phyloP scores from a whole-genome alignment of 441 rosid species.

The Euphorbia celastroides region DNA sequence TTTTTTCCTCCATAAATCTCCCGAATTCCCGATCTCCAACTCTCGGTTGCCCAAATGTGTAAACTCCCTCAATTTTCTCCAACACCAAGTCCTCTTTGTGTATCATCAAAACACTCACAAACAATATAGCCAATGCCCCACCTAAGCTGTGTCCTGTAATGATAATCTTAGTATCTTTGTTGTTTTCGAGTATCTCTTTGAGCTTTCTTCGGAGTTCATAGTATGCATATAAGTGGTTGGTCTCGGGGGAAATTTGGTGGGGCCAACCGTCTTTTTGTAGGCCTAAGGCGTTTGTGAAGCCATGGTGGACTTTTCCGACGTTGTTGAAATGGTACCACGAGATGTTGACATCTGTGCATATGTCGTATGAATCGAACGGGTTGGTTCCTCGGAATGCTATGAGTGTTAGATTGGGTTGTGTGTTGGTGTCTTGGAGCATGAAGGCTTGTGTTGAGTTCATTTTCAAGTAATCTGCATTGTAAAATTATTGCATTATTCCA shows the following conservation, averaged over 20 bases:
- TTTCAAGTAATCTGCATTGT: slow-evolving; percentile 33
- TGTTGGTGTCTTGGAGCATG: slow-evolving; percentile 38
- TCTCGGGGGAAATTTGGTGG: slow-evolving; percentile 12
- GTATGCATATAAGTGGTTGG: slow-evolving; percentile 39
- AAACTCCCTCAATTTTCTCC: slow-evolving; percentile 58
- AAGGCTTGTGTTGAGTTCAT: slow-evolving; percentile 49
- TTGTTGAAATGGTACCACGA: slow-evolving; percentile 55
- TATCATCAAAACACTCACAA: slow-evolving; percentile 40
- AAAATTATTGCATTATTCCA: neutral
- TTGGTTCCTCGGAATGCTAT: slow-evolving; percentile 75
- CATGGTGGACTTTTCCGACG: slow-evolving; percentile 53
- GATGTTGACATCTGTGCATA: slow-evolving; percentile 53
- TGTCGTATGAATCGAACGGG: slow-evolving; percentile 48
- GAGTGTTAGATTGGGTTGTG: slow-evolving; percentile 40
- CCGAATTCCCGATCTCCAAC: slow-evolving; percentile 64
- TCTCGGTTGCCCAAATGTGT: slow-evolving; percentile 87
- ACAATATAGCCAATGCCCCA: slow-evolving; percentile 62
- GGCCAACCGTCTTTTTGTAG: slow-evolving; percentile 61
- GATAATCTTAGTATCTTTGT: slow-evolving; percentile 41
- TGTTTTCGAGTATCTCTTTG: slow-evolving; percentile 31
- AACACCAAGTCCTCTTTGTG: slow-evolving; percentile 50
- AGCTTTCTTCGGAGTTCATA: slow-evolving; percentile 39
- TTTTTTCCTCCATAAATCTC: slow-evolving; percentile 36
- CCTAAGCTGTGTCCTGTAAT: slow-evolving; percentile 86
- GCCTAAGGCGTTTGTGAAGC: slow-evolving; percentile 80